A percentile compares a stretch with the other conserved stretches of the same genome.
Evolutionary conservation across 306 rosid genomes (phyloP).

Genomic region (Crotalaria pallida): DNA sequence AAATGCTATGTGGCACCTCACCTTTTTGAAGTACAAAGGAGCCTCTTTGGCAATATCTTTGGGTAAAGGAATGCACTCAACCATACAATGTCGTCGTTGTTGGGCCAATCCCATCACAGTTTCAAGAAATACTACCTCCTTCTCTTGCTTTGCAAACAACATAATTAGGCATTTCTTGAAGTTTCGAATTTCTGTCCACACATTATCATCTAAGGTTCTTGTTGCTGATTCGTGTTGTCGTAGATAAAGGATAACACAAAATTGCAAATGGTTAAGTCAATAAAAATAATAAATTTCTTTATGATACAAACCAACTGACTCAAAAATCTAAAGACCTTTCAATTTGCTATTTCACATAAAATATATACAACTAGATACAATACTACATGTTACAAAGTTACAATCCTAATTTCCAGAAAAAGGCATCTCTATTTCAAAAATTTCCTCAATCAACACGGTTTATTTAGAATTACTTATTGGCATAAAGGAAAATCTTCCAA

Average conservation of each 20-base stretch:
- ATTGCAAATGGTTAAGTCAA: neutral
- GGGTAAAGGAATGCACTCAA: conserved; percentile 87
- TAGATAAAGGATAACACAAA: neutral
- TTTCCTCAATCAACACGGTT: neutral
- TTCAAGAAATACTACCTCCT: conserved; percentile 85
- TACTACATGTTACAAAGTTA: neutral
- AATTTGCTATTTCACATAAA: conserved; percentile 1
- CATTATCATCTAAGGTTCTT: conserved; percentile 63
- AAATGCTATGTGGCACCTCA: conserved; percentile 13
- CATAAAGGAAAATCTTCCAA: neutral
- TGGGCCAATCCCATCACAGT: conserved; percentile 83
- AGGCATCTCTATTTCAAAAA: neutral
- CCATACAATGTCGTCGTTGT: conserved; percentile 70
- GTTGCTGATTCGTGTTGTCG: conserved; percentile 84
- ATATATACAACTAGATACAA: neutral
- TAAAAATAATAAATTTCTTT: neutral
- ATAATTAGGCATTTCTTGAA: conserved; percentile 92
- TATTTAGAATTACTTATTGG: neutral
- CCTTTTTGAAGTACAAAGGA: conserved; percentile 88
- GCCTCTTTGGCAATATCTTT: conserved; percentile 71
- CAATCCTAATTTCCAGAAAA: neutral
- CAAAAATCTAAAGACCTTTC: conserved; percentile 8
- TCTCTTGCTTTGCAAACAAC: conserved; percentile 90
- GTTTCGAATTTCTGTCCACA: conserved; percentile 85
- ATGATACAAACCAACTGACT: neutral